Base-by-base conservation (phyloP, 2,329 filamentous ascomycete genomes). In the Fusarium fujikuroi region DNA sequence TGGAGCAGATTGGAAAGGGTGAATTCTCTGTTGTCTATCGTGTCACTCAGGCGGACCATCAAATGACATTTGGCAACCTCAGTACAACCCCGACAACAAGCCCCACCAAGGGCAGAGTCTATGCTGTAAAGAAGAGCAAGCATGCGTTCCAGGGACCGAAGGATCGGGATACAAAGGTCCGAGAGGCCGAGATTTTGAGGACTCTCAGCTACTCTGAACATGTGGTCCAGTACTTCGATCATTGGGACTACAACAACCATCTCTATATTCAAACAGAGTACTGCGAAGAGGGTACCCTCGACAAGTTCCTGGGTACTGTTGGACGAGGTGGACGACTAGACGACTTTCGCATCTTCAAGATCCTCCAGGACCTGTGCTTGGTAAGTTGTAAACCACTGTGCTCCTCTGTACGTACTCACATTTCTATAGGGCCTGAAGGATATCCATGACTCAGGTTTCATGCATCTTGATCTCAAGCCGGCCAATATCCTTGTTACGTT, bases 261-360 rank as follows among this genome's bases (percentile, higher is more conserved):
- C 88, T 99, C 15, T 99, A 98, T 84, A 98, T 99, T 69, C 95
- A 98, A 84, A 98, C 95, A 0, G 96, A 99, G 79, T 98, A 92
- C 80, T 99, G 96, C 79, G 95, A 98, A 80, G 94, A 97, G 80
- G 96, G 96, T 21, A 97, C 94, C 69, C 85, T 99, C 47, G 93
- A 97, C 80, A 88, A 91, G 21, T 99, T 98, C 80, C 87, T 99
- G 36, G 88, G 90, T n/a, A 90, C 92, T 65, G 90, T 94, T 68
- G 96, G 96, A 30, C 88, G 92, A 69, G 94, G 93, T 80, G 95
- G 94, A 52, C 90, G 95, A 76, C 84, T 99, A 74, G 96, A 99
- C 82, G 96, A 98, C 81, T 99, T 99, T 84, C 90, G 96, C 70
- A 98, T 98, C 81, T 99, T 96, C 94, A 99, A 99, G 85, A 95